Conservation (phyloP, 345 rosid species). For the Mangifera indica region DNA sequence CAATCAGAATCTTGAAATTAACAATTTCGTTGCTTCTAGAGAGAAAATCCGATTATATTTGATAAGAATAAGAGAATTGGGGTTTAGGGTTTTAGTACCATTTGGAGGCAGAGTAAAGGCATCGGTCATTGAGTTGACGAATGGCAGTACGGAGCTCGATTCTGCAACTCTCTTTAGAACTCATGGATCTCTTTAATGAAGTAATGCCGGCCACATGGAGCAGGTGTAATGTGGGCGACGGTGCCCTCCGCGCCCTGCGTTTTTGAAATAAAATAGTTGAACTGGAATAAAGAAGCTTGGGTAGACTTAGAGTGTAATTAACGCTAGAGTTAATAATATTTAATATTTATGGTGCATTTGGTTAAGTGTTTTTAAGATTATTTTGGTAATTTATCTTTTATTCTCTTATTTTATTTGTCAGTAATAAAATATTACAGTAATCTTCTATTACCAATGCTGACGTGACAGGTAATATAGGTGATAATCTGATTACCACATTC, state of each 20-base stretch:
- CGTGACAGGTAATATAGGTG: too few species aligned
- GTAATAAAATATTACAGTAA: too few species aligned
- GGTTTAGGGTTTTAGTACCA: conserved; percentile 73
- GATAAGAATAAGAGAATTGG: not conserved
- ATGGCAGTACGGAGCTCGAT: conserved; percentile 75
- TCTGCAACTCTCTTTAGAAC: conserved; percentile 78
- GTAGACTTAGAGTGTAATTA: too few species aligned
- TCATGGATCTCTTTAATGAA: conserved; percentile 41
- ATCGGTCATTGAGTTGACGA: conserved; percentile 80
- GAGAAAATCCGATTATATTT: not conserved
- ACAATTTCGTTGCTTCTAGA: not conserved
- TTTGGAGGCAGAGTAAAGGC: conserved; percentile 85
- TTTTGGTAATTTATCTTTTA: too few species aligned
- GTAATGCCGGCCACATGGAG: not conserved
- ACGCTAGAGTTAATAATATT: too few species aligned
- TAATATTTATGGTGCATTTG: too few species aligned
- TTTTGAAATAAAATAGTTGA: too few species aligned
- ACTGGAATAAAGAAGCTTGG: too few species aligned
- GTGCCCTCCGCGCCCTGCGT: not conserved
- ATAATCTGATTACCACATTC: too few species aligned
- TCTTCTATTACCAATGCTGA: too few species aligned
- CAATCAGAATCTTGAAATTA: not conserved
- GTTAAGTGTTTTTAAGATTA: too few species aligned
- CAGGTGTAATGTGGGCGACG: not conserved
- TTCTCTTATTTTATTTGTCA: too few species aligned